phyloP scores from a whole-genome alignment of 179 eudicot genomes.

The Actinidia arguta region DNA sequence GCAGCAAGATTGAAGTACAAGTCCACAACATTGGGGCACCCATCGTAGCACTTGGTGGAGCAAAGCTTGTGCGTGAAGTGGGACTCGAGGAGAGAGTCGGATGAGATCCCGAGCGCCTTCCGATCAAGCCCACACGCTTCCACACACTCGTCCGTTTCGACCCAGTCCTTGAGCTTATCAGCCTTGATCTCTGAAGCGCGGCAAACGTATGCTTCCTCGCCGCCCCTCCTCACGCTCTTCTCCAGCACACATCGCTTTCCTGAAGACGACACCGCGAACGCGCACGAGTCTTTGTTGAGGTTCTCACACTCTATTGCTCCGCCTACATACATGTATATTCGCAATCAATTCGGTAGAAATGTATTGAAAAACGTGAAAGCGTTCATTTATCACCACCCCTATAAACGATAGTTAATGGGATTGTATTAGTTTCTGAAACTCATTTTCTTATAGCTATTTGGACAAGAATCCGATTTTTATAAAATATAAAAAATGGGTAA shows the following conservation, averaged over 20 bases:
- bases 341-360: too few relatives aligned
- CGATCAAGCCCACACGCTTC: slow-evolving; percentile 68
- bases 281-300: slow-evolving; percentile 65
- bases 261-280: slow-evolving; percentile 65
- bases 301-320: slow-evolving; percentile 68
- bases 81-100: slow-evolving; percentile 69
- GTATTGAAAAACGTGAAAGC: too few relatives aligned
- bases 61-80: slow-evolving; percentile 64
- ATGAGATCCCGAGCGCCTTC: slow-evolving; percentile 64
- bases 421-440: too few relatives aligned
- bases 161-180: slow-evolving; percentile 41
- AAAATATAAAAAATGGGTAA: too few relatives aligned
- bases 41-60: slow-evolving; percentile 60
- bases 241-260: slow-evolving; percentile 85
- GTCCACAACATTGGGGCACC: slow-evolving; percentile 75
- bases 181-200: slow-evolving; percentile 62
- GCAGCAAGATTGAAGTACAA: slow-evolving; percentile 86
- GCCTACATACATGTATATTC: slow-evolving; percentile 10
- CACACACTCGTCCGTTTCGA: slow-evolving; percentile 61
- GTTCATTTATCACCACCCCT: too few relatives aligned
- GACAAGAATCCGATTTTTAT: too few relatives aligned
- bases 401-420: too few relatives aligned
- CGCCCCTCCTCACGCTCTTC: slow-evolving; percentile 50
- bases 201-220: slow-evolving; percentile 46
- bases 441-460: too few relatives aligned